Base-by-base conservation (phyloP, 306 rosid genomes). In the Prunus campanulata region DNA sequence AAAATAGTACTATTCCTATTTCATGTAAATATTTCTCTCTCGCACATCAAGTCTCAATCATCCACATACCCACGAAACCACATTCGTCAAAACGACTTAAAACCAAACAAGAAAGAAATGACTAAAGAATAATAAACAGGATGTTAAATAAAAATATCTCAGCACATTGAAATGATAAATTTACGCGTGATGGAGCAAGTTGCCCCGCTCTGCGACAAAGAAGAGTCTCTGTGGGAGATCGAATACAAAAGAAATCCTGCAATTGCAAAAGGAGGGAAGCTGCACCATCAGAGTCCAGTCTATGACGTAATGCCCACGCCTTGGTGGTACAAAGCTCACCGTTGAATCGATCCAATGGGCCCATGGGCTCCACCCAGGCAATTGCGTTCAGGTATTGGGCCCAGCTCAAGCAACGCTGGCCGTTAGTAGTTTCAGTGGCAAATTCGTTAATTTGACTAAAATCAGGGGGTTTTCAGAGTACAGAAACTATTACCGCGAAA, bases 281-380 rank as follows among this genome's bases (percentile, higher is more conserved):
- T 25, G 27, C 27, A 25, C 27, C 27, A 2, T 27, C 46, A 24
- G 6, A 66, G 16, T 39, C 16, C 54, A 1, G n/a, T 42, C 46
- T 3, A 8, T 20, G 32, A 60, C 77, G 71, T 61, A 6, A 11
- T 24, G 78, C 73, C 20, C 10, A 44, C 74, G 80, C 83, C 86
- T 13, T 16, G 27, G 22, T 0, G 80, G 76, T 22, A 48, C 78
- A 39, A 39, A 57, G 29, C 63, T 78, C 77, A 67, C 77, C 82
- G 82, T 76, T 77, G 71, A 80, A 72, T 72, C 35, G 2, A 16
- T 27, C 75, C 42, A 1, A 0, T 14, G 77, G 75, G 86, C 63
- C 47, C 81, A 32, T 32, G 39, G 39, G 39, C 39, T 32, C 39
- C 39, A 32, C 39, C 39, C 39, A 32, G 39, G 51, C 24, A 56